Evolutionary conservation across 2,329 filamentous ascomycete species (phyloP).

Genomic region (Paraphoma sp.): DNA sequence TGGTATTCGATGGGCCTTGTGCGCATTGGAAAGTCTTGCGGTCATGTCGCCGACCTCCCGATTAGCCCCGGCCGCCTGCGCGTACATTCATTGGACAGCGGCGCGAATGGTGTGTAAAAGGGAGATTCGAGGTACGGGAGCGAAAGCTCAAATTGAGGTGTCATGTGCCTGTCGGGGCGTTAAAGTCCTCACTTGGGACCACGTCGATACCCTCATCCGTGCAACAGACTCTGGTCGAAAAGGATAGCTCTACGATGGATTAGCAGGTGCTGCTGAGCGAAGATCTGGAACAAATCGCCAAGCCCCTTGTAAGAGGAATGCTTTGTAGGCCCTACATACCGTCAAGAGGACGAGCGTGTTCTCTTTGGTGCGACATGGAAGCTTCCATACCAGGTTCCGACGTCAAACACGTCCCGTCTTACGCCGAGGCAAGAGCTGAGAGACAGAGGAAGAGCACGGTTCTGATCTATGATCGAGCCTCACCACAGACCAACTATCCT

Average conservation of each 20-base stretch:
- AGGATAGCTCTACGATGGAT: conserved; percentile 61
- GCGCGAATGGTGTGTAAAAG: conserved; percentile 45
- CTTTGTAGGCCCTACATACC: conserved; percentile 59
- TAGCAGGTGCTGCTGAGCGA: conserved; percentile 50
- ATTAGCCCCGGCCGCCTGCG: conserved; percentile 57
- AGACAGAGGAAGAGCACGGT: conserved; percentile 48
- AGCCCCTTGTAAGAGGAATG: conserved; percentile 55
- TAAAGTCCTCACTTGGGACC: conserved; percentile 79
- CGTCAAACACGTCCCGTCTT: conserved; percentile 32
- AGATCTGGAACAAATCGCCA: conserved; percentile 59
- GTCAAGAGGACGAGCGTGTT: conserved; percentile 14
- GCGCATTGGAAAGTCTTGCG: conserved; percentile 53
- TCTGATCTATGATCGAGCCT: conserved; percentile 34
- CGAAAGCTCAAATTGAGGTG: conserved; percentile 59
- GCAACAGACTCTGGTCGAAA: conserved; percentile 72
- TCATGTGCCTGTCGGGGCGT: conserved; percentile 74
- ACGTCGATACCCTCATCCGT: conserved; percentile 77
- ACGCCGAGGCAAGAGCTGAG: conserved; percentile 36
- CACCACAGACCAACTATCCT: conserved; percentile 54
- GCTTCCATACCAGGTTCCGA: conserved; percentile 47
- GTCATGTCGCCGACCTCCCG: conserved; percentile 71
- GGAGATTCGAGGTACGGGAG: conserved; percentile 54
- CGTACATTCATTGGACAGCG: conserved; percentile 22
- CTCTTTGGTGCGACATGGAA: conserved; percentile 20
- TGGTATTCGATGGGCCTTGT: conserved; percentile 64